Percentiles rank a stretch among this genome's conserved stretches.
phyloP scores from a whole-genome alignment of 2,329 filamentous ascomycete species.

The Cercospora zeina region DNA sequence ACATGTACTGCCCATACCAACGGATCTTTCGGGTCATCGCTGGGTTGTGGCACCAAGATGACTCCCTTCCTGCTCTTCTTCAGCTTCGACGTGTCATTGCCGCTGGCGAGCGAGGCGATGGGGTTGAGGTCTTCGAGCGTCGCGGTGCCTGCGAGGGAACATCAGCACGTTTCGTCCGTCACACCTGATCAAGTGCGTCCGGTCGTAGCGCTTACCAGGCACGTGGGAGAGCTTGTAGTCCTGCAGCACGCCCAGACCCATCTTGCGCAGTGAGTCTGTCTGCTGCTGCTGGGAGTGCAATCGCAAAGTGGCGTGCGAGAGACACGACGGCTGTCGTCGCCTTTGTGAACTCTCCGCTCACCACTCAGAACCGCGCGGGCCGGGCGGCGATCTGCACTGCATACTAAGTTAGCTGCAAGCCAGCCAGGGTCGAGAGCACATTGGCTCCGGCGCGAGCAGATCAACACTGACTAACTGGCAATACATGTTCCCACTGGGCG shows the following conservation, averaged over 20 bases:
- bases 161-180: neutral
- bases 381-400: constrained; percentile 4
- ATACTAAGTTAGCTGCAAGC: no score
- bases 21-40: constrained; percentile 86
- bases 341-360: constrained; percentile 6
- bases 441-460: constrained; percentile 1
- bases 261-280: constrained; percentile 9
- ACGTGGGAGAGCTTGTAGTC: constrained; percentile 29
- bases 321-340: neutral
- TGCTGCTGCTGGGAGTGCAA: constrained; percentile 3
- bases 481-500: no score
- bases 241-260: constrained; percentile 29
- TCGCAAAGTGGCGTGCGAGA: constrained; percentile 1
- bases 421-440: constrained; percentile 8
- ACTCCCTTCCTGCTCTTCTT: constrained; percentile 36
- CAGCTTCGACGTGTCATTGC: constrained; percentile 25
- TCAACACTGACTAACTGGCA: no score
- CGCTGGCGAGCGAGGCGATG: constrained; percentile 26
- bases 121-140: constrained; percentile 44
- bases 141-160: constrained; percentile 43
- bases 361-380: neutral
- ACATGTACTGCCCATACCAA: constrained; percentile 55
- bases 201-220: constrained; percentile 24
- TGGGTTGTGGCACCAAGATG: constrained; percentile 86
- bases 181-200: neutral